Conservation (phyloP, 2,329 filamentous ascomycete genomes). For the Trichoderma breve region DNA sequence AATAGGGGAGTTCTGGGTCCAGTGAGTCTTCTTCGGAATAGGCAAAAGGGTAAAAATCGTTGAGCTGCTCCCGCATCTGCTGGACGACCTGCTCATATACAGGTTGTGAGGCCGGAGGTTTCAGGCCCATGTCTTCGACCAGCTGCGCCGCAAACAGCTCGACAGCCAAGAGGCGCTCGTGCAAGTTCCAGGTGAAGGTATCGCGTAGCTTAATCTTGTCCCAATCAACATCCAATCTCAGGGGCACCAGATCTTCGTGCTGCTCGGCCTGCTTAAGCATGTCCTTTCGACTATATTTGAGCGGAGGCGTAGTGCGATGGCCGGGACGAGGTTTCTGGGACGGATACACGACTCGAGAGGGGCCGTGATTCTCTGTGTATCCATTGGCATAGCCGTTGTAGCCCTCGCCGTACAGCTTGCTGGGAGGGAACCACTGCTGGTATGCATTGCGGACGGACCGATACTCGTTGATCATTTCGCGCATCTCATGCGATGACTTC, state of each 20-base stretch:
- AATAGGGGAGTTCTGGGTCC: slow-evolving; percentile 86
- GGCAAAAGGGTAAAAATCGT: slow-evolving; percentile 90
- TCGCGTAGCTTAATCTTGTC: slow-evolving; percentile 95
- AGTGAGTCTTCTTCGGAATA: slow-evolving; percentile 87
- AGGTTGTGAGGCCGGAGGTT: slow-evolving; percentile 66
- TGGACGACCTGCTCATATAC: slow-evolving; percentile 59
- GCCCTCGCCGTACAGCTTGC: slow-evolving; percentile 65
- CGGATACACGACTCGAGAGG: slow-evolving; percentile 72
- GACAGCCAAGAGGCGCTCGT: slow-evolving; percentile 77
- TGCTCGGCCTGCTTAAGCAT: slow-evolving; percentile 83
- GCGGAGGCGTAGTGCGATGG: slow-evolving; percentile 67
- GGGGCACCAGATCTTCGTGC: slow-evolving; percentile 84
- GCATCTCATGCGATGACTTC: slow-evolving; percentile 60
- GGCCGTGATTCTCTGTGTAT: slow-evolving; percentile 68
- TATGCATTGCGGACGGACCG: slow-evolving; percentile 56
- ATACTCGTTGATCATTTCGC: slow-evolving; percentile 69
- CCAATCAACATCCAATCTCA: slow-evolving; percentile 90
- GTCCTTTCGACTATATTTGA: slow-evolving; percentile 77
- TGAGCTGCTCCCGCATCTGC: slow-evolving; percentile 84
- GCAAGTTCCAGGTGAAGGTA: slow-evolving; percentile 97
- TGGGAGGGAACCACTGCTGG: slow-evolving; percentile 55
- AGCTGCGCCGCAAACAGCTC: slow-evolving; percentile 86
- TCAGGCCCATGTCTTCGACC: slow-evolving; percentile 83
- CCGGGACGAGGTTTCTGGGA: slow-evolving; percentile 72
- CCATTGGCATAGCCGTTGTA: slow-evolving; percentile 90